Evolutionary conservation across 352 stramenopile species (phyloP).

Genomic region (Chrysophaeum taylorii): DNA sequence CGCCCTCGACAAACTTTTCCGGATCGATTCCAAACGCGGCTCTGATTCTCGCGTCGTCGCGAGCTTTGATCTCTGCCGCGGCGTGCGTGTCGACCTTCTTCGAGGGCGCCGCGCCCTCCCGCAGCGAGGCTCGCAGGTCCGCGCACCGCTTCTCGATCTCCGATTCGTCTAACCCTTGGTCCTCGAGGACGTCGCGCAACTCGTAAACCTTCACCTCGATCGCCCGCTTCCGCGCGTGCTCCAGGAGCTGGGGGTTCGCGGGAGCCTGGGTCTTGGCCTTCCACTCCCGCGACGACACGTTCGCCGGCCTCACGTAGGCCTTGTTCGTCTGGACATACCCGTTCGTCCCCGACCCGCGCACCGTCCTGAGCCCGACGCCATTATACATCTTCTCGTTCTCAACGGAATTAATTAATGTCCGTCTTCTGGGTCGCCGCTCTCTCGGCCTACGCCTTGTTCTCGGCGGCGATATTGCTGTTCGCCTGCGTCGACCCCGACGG

Average conservation of each 20-base stretch:
- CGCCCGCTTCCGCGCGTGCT: conserved; percentile 61
- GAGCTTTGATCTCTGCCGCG: neutral
- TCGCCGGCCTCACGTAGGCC: conserved; percentile 57
- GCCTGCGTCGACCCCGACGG: no score
- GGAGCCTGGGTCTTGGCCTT: conserved; percentile 27
- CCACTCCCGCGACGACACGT: conserved; percentile 38
- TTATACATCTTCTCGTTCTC: conserved; percentile 68
- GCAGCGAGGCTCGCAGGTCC: neutral
- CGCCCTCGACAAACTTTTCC: neutral
- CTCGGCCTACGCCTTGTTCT: no score
- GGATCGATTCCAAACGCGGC: neutral
- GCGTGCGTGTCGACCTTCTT: neutral
- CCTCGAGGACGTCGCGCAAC: conserved; percentile 61
- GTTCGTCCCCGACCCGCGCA: conserved; percentile 69
- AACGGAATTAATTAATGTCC: no score
- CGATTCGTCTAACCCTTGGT: conserved; percentile 44
- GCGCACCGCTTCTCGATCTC: conserved; percentile 1
- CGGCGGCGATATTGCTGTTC: no score
- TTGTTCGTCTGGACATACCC: conserved; percentile 71
- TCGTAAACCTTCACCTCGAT: conserved; percentile 65
- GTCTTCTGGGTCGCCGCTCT: no score
- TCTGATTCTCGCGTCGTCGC: neutral
- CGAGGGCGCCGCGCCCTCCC: neutral
- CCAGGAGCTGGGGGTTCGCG: conserved; percentile 59
- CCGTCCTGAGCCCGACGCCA: conserved; percentile 64